phyloP scores from a whole-genome alignment of 2,329 filamentous ascomycete species.

The Celoporthe dispersa region DNA sequence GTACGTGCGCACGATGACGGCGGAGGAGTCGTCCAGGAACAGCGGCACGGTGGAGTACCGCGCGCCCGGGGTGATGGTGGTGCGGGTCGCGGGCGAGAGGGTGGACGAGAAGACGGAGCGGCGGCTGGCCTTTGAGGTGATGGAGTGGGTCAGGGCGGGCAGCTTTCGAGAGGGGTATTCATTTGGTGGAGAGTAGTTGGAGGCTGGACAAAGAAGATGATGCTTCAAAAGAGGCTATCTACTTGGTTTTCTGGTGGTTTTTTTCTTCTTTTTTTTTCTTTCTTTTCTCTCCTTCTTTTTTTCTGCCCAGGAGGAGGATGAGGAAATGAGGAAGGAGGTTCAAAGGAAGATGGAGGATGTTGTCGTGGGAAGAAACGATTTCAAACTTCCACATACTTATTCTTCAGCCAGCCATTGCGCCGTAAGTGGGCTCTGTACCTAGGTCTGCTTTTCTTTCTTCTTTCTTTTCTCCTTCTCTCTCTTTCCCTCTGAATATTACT shows the following conservation, averaged over 20 bases:
- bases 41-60: slow-evolving; percentile 58
- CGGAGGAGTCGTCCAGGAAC: slow-evolving; percentile 44
- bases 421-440: background rate
- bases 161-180: slow-evolving; percentile 43
- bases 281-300: too few relatives aligned
- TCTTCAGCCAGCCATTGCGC: background rate
- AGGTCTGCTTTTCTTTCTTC: background rate
- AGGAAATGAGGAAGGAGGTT: background rate
- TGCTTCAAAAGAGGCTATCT: too few relatives aligned
- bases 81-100: slow-evolving; percentile 50
- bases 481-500: background rate
- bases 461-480: background rate
- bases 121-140: slow-evolving; percentile 82
- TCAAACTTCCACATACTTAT: background rate
- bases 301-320: too few relatives aligned
- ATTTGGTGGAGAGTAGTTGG: slow-evolving; percentile 14
- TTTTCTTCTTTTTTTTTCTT: too few relatives aligned
- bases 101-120: slow-evolving; percentile 73
- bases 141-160: slow-evolving; percentile 71
- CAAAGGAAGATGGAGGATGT: background rate
- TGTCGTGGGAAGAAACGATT: background rate
- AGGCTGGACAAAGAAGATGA: background rate
- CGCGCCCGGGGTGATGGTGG: slow-evolving; percentile 57
- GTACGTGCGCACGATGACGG: slow-evolving; percentile 55
- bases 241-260: too few relatives aligned